Base-by-base conservation (phyloP, 176 grass and related monocot genomes). In the Zoysia japonica region DNA sequence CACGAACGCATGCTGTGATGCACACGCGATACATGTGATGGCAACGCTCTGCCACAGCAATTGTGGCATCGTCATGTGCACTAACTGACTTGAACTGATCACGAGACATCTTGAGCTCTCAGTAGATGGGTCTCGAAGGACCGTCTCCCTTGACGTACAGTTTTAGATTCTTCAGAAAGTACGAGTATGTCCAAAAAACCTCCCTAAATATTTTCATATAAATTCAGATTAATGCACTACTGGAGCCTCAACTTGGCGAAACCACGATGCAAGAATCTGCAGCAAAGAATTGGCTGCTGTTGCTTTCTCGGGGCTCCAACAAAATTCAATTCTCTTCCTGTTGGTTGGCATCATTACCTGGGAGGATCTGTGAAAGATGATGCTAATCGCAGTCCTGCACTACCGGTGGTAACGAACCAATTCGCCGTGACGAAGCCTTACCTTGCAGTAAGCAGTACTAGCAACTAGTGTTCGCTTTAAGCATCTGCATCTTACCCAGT, bases 251-350 rank as follows among this genome's bases (percentile, higher is more conserved):
- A 60, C 43, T 76, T 68, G 42, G 56, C 4, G 57, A 61, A 35
- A 61, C 37, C 20, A 11, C 11, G 49, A 49, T 47, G 49, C 11
- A 20, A 46, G 63, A 76, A 83, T 83, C 81, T 47, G 68, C 7
- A 15, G 44, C 44, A 42, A 12, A 61, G 4, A 38, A 15, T 14
- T 39, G 61, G 9, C 2, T 39, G 36, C 42, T 47, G 7, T 36
- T 11, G 37, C 5, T 36, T 36, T 74, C 48, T 49, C 11, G 61
- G 47, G 65, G 47, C 80, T 82, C 47, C 46, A 3, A 72, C 57
- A 55, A 16, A 28, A 28, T 28, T 28, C 28, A 28, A 72, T 81
- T 72, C 46, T 72, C 39, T 10, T 78, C 2, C 16, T 17, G 44
- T n/a, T 10, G n/a, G 35, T 70, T 68, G 46, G 38, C 46, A 71